Evolutionary conservation across 2,329 filamentous ascomycete species (phyloP), one percentile per base, ranked within the genome.

Genomic region (Cadophora sp.): DNA sequence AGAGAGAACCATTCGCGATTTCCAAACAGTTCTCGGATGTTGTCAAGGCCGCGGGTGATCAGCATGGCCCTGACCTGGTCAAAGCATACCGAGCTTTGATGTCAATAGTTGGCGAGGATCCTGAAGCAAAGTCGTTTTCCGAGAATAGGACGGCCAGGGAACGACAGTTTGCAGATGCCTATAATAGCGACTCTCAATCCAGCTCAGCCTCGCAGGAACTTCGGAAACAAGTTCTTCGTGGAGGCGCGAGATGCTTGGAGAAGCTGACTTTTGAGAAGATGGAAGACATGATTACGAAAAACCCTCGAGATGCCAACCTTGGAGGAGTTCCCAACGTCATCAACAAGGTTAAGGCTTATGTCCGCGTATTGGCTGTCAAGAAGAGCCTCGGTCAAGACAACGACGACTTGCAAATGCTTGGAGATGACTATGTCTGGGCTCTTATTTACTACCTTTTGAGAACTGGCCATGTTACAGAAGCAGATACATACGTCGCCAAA

Each of bases 311-410:
- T 76, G 95, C 96, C 36, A 92, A 92, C 76, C 86, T 97, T 50
- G 96, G 96, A 67, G 96, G 96, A 71, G 87, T 94, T 48, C 96
- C 96, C 0, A 93, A 94, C 64, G 87, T 93, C 24, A 86, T 94
- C 71, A 97, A 92, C 83, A 97, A 97, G 81, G 91, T 97, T 76
- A 93, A 93, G 76, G 96, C 93, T 8, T 99, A 95, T 76, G 93
- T 99, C 73, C 89, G 94, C 59, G 85, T 97, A 66, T 89, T 92
- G 68, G 87, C 90, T 50, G 85, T 87, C 1, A 88, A 93, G 67
- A 97, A 94, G 79, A 93, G 97, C 75, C 85, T 98, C 51, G 92
- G 91, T 1, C 89, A 91, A 2, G 92, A 97, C 76, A 92, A 91
- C 69, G 87, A 90, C 4, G 89, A 95, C 71, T 83, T 97, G 56